phyloP scores from a whole-genome alignment of 805 yeast species.

The Teunomyces stri region DNA sequence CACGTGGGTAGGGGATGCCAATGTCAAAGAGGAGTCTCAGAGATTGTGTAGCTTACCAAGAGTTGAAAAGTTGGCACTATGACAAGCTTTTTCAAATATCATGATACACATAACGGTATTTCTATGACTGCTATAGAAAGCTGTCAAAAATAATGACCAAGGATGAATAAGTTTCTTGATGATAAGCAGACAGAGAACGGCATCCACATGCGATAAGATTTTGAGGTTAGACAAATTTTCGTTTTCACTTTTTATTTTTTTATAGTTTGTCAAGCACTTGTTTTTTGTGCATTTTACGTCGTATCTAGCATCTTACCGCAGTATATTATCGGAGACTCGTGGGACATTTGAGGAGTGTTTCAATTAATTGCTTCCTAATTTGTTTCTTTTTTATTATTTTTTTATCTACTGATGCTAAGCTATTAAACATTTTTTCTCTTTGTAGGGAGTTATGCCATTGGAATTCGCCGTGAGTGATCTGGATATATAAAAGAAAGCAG shows the following conservation, averaged over 20 bases:
- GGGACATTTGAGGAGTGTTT: not conserved
- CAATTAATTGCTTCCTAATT: conserved; percentile 3
- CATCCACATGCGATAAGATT: not conserved
- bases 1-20: conserved; percentile 2
- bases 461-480: not conserved
- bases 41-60: not conserved
- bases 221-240: not conserved
- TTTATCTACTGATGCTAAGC: not conserved
- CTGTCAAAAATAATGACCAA: not conserved
- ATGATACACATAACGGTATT: not conserved
- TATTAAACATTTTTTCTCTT: not conserved
- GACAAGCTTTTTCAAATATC: not conserved
- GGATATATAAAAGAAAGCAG: not conserved
- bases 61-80: not conserved
- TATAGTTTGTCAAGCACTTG: not conserved
- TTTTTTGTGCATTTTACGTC: not conserved
- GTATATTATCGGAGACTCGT: not conserved
- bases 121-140: not conserved
- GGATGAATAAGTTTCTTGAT: not conserved
- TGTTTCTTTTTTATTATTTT: conserved; percentile 2
- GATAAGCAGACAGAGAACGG: not conserved
- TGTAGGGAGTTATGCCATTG: not conserved
- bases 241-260: not conserved
- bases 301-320: not conserved
- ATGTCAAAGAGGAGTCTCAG: not conserved